These are phyloP conservation scores for Chamaenerion angustifolium DNA, from an alignment of 345 rosid genomes.

Conservation along the genomic window DNA sequence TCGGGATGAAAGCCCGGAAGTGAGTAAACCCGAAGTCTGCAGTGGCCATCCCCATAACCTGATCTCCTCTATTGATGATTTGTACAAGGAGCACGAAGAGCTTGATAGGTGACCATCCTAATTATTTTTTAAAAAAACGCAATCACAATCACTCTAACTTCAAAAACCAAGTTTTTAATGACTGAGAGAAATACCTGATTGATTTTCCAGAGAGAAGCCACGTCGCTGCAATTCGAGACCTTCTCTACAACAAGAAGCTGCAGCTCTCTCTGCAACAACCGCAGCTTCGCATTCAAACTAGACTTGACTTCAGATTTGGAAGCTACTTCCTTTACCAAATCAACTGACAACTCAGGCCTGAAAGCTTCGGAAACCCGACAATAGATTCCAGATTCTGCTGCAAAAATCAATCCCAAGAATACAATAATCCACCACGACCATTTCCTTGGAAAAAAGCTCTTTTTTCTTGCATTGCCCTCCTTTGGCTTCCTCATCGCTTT, in stretches of 20 bases:
- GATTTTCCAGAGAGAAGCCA: conserved; percentile 45
- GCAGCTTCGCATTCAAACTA: conserved; percentile 29
- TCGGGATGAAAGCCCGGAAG: conserved; percentile 36
- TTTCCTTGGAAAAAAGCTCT: background rate
- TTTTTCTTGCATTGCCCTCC: conserved; percentile 18
- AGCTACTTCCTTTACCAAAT: conserved; percentile 26
- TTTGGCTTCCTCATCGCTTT: conserved; percentile 12
- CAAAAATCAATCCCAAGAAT: conserved; percentile 21
- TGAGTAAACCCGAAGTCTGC: conserved; percentile 63
- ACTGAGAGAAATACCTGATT: conserved; percentile 32
- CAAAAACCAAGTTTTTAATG: background rate
- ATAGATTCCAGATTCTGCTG: conserved; percentile 35
- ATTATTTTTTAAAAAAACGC: background rate
- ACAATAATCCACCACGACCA: conserved; percentile 19
- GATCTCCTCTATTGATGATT: conserved; percentile 65
- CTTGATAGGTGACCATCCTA: conserved; percentile 47
- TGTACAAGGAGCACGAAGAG: conserved; percentile 54
- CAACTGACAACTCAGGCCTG: conserved; percentile 30
- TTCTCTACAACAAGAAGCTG: conserved; percentile 17
- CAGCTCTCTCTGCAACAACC: conserved; percentile 38
- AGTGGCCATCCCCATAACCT: conserved; percentile 97
- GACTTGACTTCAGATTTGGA: conserved; percentile 28
- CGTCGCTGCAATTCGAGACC: conserved; percentile 39
- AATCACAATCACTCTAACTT: background rate
- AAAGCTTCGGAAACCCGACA: conserved; percentile 20